Percentiles rank a stretch among this genome's conserved stretches.
Evolutionary conservation across 805 yeast genomes (phyloP).

Genomic region (Candida broadrunensis): DNA sequence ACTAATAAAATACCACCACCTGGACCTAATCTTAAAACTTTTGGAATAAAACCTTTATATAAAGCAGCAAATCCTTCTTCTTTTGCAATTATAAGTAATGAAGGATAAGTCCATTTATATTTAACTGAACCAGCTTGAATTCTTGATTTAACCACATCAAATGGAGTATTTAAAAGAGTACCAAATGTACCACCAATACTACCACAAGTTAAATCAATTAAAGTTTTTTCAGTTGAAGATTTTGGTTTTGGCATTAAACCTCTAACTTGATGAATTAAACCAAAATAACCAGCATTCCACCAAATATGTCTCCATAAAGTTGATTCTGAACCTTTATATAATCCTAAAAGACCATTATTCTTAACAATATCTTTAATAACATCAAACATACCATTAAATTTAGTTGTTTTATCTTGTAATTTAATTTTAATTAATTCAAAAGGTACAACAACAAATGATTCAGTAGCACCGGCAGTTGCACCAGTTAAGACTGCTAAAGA

Average conservation of each 20-base stretch:
- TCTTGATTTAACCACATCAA: conserved; percentile 96
- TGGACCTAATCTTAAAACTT: conserved; percentile 95
- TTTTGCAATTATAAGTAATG: conserved; percentile 65
- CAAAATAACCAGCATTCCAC: conserved; percentile 99
- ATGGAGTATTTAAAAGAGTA: conserved; percentile 93
- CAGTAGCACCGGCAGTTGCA: conserved; percentile 98
- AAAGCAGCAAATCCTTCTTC: conserved; percentile 94
- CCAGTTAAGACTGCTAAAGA: conserved; percentile 87
- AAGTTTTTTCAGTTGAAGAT: conserved; percentile 67
- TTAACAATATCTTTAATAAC: conserved; percentile 71
- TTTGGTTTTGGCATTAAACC: conserved; percentile 74
- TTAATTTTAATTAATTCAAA: conserved; percentile 94
- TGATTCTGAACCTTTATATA: conserved; percentile 94
- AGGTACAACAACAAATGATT: conserved; percentile 95
- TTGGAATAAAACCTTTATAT: conserved; percentile 95
- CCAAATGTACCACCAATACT: conserved; percentile 96
- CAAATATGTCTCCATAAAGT: conserved; percentile 94
- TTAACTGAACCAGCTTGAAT: conserved; percentile 88
- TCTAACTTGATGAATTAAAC: conserved; percentile 87
- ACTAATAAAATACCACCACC: conserved; percentile 98
- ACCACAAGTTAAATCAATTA: conserved; percentile 89
- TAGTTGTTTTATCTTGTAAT: conserved; percentile 83
- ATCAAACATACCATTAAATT: conserved; percentile 80
- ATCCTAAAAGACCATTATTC: conserved; percentile 74
- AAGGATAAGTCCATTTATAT: conserved; percentile 90